Evolutionary conservation across 768 basidiomycete species (phyloP), one percentile per base, ranked within the genome.

Genomic region (Lactarius hengduanensis): DNA sequence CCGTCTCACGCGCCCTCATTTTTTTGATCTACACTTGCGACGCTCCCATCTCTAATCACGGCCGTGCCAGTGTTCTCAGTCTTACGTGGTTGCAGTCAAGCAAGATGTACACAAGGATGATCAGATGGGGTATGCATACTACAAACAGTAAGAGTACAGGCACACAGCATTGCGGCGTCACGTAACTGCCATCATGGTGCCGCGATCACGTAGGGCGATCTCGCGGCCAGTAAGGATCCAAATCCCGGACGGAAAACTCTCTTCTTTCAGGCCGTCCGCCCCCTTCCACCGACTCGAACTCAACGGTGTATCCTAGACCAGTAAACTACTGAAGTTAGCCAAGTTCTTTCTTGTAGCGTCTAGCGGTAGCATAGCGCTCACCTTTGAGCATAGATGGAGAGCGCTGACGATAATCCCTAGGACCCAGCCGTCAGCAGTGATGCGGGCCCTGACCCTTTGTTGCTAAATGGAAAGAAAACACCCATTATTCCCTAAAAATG

Each of bases 381-480:
- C 72, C 72, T 47, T 54, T 18, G 69, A 28, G 53, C 66, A 70
- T 8, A 72, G 28, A 9, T 74, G 40, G 47, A 74, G 55, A 16
- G 65, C 47, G 3, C 70, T 55, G 32, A 78, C 69, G 26, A 78
- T 59, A 32, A 78, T 50, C 5, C 76, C 76, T 28, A 76, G 65
- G n/a, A 75, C 75, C 77, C 77, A 78, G 5, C 72, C 61, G 54
- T 79, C 72, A 5, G 70, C 69, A 20, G 68, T 60, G 57, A 78
- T 70, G 34, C 71, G 72, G 15, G 75, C 75, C 45, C 70, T 67
- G 32, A 78, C 78, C 18, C 63, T 60, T 62, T 76, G 69, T 38
- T 69, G 59, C 74, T 74, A 45, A 40, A 59, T 34, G 32, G n/a
- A 26, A 28, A 15, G 30, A 18, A n/a, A 59, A 45, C 11, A n/a